A percentile compares a stretch with the other conserved stretches of the same genome.
Evolutionary conservation across 805 yeast genomes (phyloP).

Genomic region (Lipomyces anomalus): DNA sequence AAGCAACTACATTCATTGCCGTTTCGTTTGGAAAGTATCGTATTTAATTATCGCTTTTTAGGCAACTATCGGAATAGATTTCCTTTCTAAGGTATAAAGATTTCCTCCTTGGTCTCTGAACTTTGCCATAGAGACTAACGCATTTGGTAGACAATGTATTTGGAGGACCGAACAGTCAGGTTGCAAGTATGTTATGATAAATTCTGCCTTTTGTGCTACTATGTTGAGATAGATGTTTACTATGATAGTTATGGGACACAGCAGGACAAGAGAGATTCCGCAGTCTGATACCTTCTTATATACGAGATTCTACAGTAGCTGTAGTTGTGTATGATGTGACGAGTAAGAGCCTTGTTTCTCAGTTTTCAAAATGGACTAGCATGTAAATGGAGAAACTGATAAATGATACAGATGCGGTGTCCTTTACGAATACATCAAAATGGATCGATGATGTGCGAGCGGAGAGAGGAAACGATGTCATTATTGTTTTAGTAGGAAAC

Average conservation of each 20-base stretch:
- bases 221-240: background rate
- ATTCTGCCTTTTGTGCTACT: background rate
- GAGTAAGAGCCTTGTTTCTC: constrained; percentile 43
- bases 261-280: constrained; percentile 86
- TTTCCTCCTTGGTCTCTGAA: no score
- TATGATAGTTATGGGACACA: constrained; percentile 75
- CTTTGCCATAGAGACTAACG: background rate
- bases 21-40: no score
- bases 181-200: constrained; percentile 46
- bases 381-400: background rate
- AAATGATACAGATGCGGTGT: constrained; percentile 42
- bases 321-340: constrained; percentile 94
- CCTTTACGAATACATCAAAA: constrained; percentile 75
- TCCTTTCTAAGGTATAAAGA: constrained; percentile 65
- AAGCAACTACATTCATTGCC: background rate
- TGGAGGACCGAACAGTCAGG: constrained; percentile 92
- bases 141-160: constrained; percentile 62
- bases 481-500: constrained; percentile 87
- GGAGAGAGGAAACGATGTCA: constrained; percentile 85
- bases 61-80: constrained; percentile 96
- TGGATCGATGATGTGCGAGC: constrained; percentile 95
- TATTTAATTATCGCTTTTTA: no score
- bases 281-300: constrained; percentile 89
- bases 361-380: no score
- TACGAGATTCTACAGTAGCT: constrained; percentile 95